Base-by-base conservation (phyloP, 1,284 basidiomycete species). In the Phellopilus nigrolimitatus region DNA sequence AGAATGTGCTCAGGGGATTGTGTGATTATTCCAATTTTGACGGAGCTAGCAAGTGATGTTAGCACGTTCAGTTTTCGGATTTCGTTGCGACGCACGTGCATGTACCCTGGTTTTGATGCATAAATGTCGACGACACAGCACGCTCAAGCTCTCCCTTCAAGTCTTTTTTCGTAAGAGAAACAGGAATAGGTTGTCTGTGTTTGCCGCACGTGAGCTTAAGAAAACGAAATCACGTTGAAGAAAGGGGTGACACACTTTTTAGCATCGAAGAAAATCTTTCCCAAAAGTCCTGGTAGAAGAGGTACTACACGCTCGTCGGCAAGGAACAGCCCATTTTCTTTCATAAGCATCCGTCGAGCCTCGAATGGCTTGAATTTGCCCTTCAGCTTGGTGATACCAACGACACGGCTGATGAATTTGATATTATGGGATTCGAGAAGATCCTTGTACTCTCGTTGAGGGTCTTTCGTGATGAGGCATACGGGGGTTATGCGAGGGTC, bases 401-500 rank as follows among this genome's bases (percentile, higher is more conserved):
- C 91, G n/a, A 99, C 93, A 22, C 95, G 78, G 34, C 81, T 83
- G 62, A 99, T 84, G 58, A 95, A 95, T 58, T 86, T 88, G 73
- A 99, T 84, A 43, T 82, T 78, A 49, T 90, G 73, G 43, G 72
- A 69, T 47, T 82, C 83, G 21, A 99, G 74, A 15, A 97, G 79
- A 66, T 97, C 91, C 70, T 98, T 98, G 78, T 97, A 98, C 65
- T 93, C 79, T 49, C 95, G 73, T 65, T 98, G 95, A 6, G 97
- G 95, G 67, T 97, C 92, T 70, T 98, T 98, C 47, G 88, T 88
- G 66, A 99, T 84, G 48, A 99, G 75, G 66, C 95, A 98, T 45
- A 98, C 78, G 12, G 84, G 70, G 3, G 82, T 83, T 8, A 78
- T 80, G 49, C 84, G 82, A 12, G 85, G 93, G 71, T 88, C 92